Conservation (phyloP, 169 alveolate species). For the Eimeria tenella region DNA sequence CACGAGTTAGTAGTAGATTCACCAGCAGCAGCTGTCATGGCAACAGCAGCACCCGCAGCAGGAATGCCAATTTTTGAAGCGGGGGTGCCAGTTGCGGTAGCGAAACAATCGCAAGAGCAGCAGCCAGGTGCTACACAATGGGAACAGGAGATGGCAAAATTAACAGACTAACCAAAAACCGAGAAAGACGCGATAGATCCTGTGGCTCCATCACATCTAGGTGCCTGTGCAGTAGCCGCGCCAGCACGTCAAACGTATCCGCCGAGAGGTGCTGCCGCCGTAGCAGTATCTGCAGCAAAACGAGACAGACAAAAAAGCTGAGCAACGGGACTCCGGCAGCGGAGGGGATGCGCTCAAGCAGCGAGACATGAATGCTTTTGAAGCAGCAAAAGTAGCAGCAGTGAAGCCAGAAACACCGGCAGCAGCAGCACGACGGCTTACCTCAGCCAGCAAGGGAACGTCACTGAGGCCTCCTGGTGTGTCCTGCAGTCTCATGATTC, state of each 20-base stretch:
- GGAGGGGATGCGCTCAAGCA: background rate
- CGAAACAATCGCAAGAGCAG: background rate
- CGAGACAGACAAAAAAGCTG: background rate
- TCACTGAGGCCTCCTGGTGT: conserved; percentile 30
- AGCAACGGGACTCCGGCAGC: background rate
- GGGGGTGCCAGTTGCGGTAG: background rate
- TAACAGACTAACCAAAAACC: conserved; percentile 84
- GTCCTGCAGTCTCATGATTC: background rate
- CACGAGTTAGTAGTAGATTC: no score
- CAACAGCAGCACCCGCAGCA: background rate
- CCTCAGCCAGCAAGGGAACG: conserved; percentile 56
- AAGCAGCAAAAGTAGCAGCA: background rate
- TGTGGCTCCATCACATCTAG: conserved; percentile 87
- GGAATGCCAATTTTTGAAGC: background rate
- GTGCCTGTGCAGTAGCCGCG: conserved; percentile 84
- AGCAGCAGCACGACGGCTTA: background rate
- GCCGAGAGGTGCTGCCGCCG: background rate
- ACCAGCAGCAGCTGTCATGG: background rate
- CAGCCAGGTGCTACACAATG: no score
- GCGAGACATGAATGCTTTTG: no score
- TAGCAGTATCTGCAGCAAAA: conserved; percentile 11
- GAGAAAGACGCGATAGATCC: conserved; percentile 84
- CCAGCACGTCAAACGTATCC: conserved; percentile 81
- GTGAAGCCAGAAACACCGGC: conserved; percentile 1
- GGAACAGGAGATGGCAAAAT: background rate